Percentiles rank a stretch among this genome's conserved stretches.
Conservation (phyloP, 139 green algal genomes). For the Chlamydomonas sp. region DNA sequence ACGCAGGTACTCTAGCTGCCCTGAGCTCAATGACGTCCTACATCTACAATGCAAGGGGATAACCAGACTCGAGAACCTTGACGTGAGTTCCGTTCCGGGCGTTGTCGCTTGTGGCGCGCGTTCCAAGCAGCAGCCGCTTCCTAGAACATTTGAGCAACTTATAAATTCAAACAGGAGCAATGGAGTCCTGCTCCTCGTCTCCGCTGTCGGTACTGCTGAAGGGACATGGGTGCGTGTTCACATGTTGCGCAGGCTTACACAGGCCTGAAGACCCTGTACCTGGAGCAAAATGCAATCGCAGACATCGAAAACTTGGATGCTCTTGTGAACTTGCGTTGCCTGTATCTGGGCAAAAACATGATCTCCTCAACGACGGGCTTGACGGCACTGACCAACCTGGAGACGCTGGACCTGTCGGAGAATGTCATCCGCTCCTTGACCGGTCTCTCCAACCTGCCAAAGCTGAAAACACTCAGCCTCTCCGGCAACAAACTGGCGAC, state of each 20-base stretch:
- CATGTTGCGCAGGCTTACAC: constrained; percentile 69
- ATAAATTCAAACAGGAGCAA: too few relatives aligned
- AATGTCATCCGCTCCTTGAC: constrained; percentile 66
- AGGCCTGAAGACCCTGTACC: constrained; percentile 79
- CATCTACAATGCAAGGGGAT: constrained; percentile 85
- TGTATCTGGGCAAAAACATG: constrained; percentile 79
- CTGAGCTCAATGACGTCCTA: constrained; percentile 82
- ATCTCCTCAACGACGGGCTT: constrained; percentile 58
- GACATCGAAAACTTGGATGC: constrained; percentile 65
- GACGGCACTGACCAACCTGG: constrained; percentile 52
- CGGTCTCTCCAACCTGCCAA: constrained; percentile 51
- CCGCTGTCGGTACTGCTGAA: too few relatives aligned
- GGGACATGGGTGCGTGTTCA: too few relatives aligned
- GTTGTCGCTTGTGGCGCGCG: background rate
- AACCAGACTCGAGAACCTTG: constrained; percentile 69
- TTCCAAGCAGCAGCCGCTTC: background rate
- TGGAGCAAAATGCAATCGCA: constrained; percentile 78
- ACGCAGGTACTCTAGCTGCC: constrained; percentile 68
- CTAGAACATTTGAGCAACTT: too few relatives aligned
- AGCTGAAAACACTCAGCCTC: constrained; percentile 64
- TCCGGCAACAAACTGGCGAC: constrained; percentile 64
- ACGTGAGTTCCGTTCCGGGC: constrained; percentile 50
- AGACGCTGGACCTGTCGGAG: constrained; percentile 73
- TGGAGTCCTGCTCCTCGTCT: too few relatives aligned
- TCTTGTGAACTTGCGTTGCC: constrained; percentile 66